Evolutionary conservation across 768 basidiomycete genomes (phyloP), one percentile per base, ranked within the genome.

Genomic region (Rhodotorula paludigena): DNA sequence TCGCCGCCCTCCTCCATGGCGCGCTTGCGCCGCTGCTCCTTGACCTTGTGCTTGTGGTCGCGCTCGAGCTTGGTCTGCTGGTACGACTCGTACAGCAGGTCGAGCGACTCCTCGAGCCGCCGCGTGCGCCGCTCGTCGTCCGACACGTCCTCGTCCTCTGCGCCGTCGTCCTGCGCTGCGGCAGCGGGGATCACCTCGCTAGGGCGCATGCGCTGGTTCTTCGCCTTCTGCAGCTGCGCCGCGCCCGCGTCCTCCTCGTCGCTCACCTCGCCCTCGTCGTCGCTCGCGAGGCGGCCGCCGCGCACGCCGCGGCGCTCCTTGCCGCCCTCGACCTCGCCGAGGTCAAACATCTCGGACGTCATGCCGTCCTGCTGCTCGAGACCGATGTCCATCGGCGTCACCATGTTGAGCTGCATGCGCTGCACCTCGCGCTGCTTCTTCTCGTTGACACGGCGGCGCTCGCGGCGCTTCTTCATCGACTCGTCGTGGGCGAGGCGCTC

Each of bases 361-460:
- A 88, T 82, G 5, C 85, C 80, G 71, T 94, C 92, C 59, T 84
- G 82, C 74, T 89, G 88, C 74, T 92, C 90, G 66, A 92, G 78
- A 77, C 92, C 93, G 71, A 98, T 92, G 74, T 97, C 96, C 72
- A 93, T 81, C n/a, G 96, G 96, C 28, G 92, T 91, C 20, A 89
- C 90, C 96, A 99, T 99, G 76, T 90, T 88, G 53, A 98, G 83
- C 77, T 98, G 96, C 85, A 98, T 89, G 59, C 93, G 88, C 76
- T 91, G 90, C 47, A 98, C 87, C 1, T 91, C 89, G 71, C 88
- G 85, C 36, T 84, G 82, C 79, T 89, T 90, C 75, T 89, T 82
- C 80, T 98, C 96, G 78, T 97, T 97, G 4, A 87, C 85, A 42
- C 86, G 84, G 60, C 92, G 85, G 60, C 89, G 84, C 73, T 90